phyloP scores from a whole-genome alignment of 2,329 filamentous ascomycete species.

The Reticulascus tulasneorum region DNA sequence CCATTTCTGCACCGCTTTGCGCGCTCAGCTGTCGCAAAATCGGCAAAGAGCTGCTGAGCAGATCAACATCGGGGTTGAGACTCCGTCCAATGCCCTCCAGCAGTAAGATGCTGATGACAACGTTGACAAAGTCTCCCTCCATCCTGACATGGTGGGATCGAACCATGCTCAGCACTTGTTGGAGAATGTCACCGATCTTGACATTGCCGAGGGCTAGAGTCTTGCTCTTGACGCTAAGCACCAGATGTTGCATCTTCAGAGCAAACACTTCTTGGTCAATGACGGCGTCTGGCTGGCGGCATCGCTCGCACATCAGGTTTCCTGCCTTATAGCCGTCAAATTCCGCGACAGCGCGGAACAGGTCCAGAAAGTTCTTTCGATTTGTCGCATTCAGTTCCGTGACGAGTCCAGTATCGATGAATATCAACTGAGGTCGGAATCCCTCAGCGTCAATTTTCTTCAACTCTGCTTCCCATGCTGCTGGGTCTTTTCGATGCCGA shows the following conservation, averaged over 20 bases:
- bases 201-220: conserved; percentile 92
- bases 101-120: conserved; percentile 89
- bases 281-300: conserved; percentile 86
- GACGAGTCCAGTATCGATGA: conserved; percentile 94
- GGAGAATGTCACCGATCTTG: conserved; percentile 92
- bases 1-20: conserved; percentile 66
- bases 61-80: conserved; percentile 80
- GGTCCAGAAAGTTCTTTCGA: conserved; percentile 84
- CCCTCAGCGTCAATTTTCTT: conserved; percentile 77
- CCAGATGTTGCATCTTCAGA: conserved; percentile 93
- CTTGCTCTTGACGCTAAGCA: conserved; percentile 82
- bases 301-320: conserved; percentile 92
- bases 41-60: conserved; percentile 80
- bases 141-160: conserved; percentile 86
- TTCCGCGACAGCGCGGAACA: conserved; percentile 93
- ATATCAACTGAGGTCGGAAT: conserved; percentile 89
- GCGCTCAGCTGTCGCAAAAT: conserved; percentile 86
- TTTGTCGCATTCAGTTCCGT: conserved; percentile 89
- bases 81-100: conserved; percentile 90
- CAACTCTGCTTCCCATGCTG: conserved; percentile 72
- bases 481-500: conserved; percentile 55
- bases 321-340: conserved; percentile 97
- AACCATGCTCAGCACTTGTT: conserved; percentile 88
- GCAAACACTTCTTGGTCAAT: conserved; percentile 88
- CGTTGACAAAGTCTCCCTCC: conserved; percentile 97